Percentiles rank a stretch among this genome's conserved stretches.
Evolutionary conservation across 345 rosid genomes (phyloP).

Genomic region (Gossypium ekmanianum): DNA sequence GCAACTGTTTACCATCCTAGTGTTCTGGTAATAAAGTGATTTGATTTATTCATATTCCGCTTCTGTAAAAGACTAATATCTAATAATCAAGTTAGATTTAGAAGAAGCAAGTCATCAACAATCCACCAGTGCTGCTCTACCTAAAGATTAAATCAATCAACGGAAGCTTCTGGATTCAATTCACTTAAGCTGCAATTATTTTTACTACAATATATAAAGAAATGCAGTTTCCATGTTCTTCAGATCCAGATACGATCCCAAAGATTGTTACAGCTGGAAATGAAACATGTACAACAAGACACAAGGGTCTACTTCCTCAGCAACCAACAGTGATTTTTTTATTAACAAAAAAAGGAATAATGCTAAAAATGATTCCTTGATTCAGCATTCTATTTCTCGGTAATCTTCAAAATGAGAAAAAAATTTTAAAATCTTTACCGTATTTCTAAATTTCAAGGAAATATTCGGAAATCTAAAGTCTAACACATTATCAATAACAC

Average conservation of each 20-base stretch:
- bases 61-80: neutral
- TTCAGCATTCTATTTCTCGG: neutral
- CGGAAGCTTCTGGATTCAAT: neutral
- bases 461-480: neutral
- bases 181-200: neutral
- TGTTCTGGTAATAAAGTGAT: neutral
- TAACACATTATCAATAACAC: neutral
- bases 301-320: neutral
- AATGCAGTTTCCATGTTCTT: neutral
- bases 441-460: neutral
- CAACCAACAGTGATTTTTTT: neutral
- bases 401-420: neutral
- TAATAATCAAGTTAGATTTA: neutral
- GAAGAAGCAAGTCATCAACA: neutral
- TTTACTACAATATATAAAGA: neutral
- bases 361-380: conserved; percentile 5
- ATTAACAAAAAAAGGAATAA: neutral
- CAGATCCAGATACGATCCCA: neutral
- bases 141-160: conserved; percentile 7
- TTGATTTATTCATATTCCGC: neutral
- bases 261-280: conserved; percentile 6
- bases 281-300: conserved; percentile 2
- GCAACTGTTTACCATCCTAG: neutral
- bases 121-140: neutral
- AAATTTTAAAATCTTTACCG: neutral